Conservation (phyloP, 495 filamentous ascomycete species). For the Aspergillus egyptiacus region DNA sequence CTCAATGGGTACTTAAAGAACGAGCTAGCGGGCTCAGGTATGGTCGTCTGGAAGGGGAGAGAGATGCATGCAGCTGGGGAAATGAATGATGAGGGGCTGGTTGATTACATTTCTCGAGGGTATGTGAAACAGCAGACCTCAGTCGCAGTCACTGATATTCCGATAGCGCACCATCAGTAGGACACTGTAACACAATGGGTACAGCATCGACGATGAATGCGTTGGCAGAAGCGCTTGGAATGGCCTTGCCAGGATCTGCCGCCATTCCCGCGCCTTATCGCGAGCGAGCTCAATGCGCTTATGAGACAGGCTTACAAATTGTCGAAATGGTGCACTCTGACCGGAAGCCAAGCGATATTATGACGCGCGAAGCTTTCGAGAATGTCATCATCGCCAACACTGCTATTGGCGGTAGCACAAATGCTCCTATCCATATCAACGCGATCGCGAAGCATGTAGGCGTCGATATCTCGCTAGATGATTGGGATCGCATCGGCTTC, state of each 20-base stretch:
- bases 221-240: conserved; percentile 49
- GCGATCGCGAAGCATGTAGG: conserved; percentile 51
- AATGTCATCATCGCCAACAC: conserved; percentile 50
- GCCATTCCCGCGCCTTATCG: conserved; percentile 50
- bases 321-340: conserved; percentile 51
- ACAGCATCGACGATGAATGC: conserved; percentile 56
- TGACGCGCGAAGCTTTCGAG: conserved; percentile 51
- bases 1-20: conserved; percentile 45
- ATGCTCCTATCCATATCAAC: conserved; percentile 51
- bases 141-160: not conserved
- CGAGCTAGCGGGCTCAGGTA: conserved; percentile 41
- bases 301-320: conserved; percentile 47
- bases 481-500: conserved; percentile 48
- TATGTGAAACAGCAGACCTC: conserved; percentile 16
- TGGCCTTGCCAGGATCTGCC: conserved; percentile 51
- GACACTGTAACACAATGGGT: conserved; percentile 54
- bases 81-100: conserved; percentile 41
- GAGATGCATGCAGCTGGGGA: conserved; percentile 49
- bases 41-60: conserved; percentile 47
- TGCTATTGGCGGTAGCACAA: conserved; percentile 51
- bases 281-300: conserved; percentile 47
- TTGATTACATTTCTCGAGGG: conserved; percentile 46
- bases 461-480: conserved; percentile 44
- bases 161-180: conserved; percentile 42
- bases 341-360: conserved; percentile 50